Percentiles rank a stretch among this genome's conserved stretches.
Evolutionary conservation across 2,329 filamentous ascomycete genomes (phyloP).

Genomic region (Trichoderma gracile): DNA sequence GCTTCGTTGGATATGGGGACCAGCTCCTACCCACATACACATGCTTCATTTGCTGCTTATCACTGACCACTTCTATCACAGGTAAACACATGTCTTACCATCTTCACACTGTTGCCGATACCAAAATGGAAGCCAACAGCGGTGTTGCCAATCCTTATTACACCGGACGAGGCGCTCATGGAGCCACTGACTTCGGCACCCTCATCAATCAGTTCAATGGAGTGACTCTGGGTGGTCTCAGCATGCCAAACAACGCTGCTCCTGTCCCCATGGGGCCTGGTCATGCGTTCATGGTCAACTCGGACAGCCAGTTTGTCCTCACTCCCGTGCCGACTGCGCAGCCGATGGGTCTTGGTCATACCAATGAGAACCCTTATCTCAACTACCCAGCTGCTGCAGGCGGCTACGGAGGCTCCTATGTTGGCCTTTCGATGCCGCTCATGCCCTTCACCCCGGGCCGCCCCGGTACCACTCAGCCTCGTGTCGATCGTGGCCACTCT

Average conservation of each 20-base stretch:
- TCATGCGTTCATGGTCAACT: slow-evolving; percentile 41
- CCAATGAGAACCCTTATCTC: slow-evolving; percentile 39
- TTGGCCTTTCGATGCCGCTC: slow-evolving; percentile 42
- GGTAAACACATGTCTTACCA: slow-evolving; percentile 40
- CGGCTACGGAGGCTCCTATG: slow-evolving; percentile 42
- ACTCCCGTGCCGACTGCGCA: slow-evolving; percentile 41
- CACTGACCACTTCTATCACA: slow-evolving; percentile 4
- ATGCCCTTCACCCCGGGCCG: slow-evolving; percentile 58
- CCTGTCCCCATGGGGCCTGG: slow-evolving; percentile 39
- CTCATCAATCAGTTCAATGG: slow-evolving; percentile 42
- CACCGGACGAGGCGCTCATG: slow-evolving; percentile 35
- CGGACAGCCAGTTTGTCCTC: slow-evolving; percentile 44
- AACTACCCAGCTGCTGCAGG: slow-evolving; percentile 37
- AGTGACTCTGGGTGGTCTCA: slow-evolving; percentile 42
- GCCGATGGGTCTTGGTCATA: slow-evolving; percentile 40
- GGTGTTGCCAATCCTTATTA: slow-evolving; percentile 38
- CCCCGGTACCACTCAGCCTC: slow-evolving; percentile 46
- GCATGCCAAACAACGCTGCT: slow-evolving; percentile 36
- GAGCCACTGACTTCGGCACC: slow-evolving; percentile 35
- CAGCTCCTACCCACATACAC: not conserved
- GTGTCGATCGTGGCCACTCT: slow-evolving; percentile 49
- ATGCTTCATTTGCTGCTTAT: not conserved
- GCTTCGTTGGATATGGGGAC: not conserved
- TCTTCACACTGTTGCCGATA: slow-evolving; percentile 34
- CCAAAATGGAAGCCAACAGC: slow-evolving; percentile 41